Conservation (phyloP, 2,329 filamentous ascomycete species). For the Trichoderma sp. region DNA sequence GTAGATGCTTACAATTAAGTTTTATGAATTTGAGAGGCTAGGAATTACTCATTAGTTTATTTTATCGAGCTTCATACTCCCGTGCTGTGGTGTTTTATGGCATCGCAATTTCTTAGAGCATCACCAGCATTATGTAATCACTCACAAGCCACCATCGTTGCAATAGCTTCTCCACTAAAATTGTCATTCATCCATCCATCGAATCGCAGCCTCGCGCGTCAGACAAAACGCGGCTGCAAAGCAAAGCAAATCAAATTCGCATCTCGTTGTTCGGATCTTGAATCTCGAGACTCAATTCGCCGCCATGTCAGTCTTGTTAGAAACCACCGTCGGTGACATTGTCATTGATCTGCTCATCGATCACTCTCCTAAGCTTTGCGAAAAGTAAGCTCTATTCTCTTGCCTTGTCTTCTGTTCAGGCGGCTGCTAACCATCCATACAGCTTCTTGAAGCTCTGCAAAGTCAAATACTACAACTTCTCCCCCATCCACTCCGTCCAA, state of each 20-base stretch:
- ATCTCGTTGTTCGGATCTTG: not conserved
- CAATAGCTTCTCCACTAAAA: not conserved
- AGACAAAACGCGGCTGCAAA: not conserved
- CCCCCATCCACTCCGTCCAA: conserved; percentile 86
- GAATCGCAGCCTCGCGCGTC: conserved; percentile 14
- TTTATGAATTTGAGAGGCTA: not conserved
- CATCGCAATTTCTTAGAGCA: not conserved
- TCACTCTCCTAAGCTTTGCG: conserved; percentile 85
- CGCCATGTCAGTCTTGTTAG: conserved; percentile 87
- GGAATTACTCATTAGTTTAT: not conserved
- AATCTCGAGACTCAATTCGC: not conserved
- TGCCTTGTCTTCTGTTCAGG: not conserved
- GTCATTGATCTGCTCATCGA: conserved; percentile 90
- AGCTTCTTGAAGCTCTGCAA: conserved; percentile 99
- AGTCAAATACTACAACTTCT: conserved; percentile 98
- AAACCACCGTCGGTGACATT: conserved; percentile 90
- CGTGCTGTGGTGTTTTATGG: not conserved
- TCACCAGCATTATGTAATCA: not conserved
- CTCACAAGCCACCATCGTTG: not conserved
- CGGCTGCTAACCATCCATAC: conserved; percentile 25
- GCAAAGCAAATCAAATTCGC: not conserved
- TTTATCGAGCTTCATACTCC: not conserved
- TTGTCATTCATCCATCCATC: not conserved
- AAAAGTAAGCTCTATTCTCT: conserved; percentile 68
- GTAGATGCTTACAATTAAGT: not conserved